phyloP scores from a whole-genome alignment of 2,329 filamentous ascomycete genomes.

The Diaporthe eres region DNA sequence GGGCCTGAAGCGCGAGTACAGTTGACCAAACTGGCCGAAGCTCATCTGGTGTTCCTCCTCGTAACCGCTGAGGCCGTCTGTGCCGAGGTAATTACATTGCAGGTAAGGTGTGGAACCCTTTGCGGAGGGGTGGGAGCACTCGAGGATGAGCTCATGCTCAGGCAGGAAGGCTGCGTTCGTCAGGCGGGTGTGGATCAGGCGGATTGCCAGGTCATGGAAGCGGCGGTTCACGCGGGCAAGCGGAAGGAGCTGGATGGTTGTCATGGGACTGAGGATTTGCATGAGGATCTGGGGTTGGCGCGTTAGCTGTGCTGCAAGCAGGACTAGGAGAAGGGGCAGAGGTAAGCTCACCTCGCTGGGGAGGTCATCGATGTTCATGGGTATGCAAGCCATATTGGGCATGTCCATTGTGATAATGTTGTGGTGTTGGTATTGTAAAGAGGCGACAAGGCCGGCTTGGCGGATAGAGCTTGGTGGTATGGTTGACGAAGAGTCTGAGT shows the following conservation, averaged over 20 bases:
- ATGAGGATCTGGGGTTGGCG: constrained; percentile 49
- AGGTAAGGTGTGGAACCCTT: constrained; percentile 79
- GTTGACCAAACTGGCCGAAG: constrained; percentile 60
- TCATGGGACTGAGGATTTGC: constrained; percentile 48
- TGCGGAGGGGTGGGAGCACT: constrained; percentile 82
- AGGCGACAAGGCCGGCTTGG: constrained; percentile 25
- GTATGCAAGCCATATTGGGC: constrained; percentile 38
- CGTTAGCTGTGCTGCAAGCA: constrained; percentile 24
- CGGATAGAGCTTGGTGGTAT: constrained; percentile 18
- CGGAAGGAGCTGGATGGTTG: constrained; percentile 48
- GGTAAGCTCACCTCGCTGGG: constrained; percentile 41
- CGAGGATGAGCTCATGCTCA: constrained; percentile 79
- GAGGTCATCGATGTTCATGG: constrained; percentile 39
- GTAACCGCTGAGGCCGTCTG: constrained; percentile 66
- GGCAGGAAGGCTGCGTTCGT: constrained; percentile 66
- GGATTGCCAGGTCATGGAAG: constrained; percentile 49
- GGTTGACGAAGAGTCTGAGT: constrained; percentile 37
- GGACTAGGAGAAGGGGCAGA: background rate
- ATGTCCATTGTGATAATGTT: constrained; percentile 23
- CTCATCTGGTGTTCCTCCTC: constrained; percentile 49
- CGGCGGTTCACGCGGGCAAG: constrained; percentile 49
- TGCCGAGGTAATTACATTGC: constrained; percentile 75
- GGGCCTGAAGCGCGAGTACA: constrained; percentile 82
- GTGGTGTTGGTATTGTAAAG: constrained; percentile 6
- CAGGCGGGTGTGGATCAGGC: constrained; percentile 50